Percentiles rank a stretch among this genome's conserved stretches.
These are phyloP conservation scores for Leishmania tarentolae DNA, from an alignment of 208 protist species.

Conservation along the genomic window DNA sequence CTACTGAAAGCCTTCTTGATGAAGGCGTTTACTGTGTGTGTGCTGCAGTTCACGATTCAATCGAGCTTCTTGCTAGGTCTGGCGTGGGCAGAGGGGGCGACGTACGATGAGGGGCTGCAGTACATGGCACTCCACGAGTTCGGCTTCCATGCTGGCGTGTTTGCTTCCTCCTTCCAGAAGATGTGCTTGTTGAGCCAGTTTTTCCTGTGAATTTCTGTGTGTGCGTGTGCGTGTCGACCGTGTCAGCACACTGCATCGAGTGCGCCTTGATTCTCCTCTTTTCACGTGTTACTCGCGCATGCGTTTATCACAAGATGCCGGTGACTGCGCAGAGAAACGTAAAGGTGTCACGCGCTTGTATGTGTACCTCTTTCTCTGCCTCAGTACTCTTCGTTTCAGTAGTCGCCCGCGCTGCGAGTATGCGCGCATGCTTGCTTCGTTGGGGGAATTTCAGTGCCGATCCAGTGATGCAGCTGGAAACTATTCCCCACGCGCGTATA, in stretches of 20 bases:
- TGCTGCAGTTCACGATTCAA: slow-evolving; percentile 53
- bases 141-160: background rate
- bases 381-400: background rate
- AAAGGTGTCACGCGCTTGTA: background rate
- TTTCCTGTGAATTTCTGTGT: slow-evolving; percentile 20
- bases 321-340: background rate
- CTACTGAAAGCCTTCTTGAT: slow-evolving; percentile 44
- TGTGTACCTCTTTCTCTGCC: background rate
- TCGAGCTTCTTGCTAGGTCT: slow-evolving; percentile 60
- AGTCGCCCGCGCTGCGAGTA: too few relatives aligned
- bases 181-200: slow-evolving; percentile 35
- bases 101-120: slow-evolving; percentile 20
- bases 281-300: too few relatives aligned
- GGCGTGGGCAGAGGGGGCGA: slow-evolving; percentile 19
- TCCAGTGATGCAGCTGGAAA: too few relatives aligned
- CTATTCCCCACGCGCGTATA: background rate
- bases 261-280: background rate
- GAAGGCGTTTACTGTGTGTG: slow-evolving; percentile 54
- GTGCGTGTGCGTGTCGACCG: background rate
- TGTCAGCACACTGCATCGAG: background rate
- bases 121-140: slow-evolving; percentile 9
- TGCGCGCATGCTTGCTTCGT: background rate
- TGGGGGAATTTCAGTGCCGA: background rate
- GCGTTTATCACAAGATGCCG: background rate
- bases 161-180: slow-evolving; percentile 16